phyloP scores from a whole-genome alignment of 441 rosid species.

The Oxalis stricta region DNA sequence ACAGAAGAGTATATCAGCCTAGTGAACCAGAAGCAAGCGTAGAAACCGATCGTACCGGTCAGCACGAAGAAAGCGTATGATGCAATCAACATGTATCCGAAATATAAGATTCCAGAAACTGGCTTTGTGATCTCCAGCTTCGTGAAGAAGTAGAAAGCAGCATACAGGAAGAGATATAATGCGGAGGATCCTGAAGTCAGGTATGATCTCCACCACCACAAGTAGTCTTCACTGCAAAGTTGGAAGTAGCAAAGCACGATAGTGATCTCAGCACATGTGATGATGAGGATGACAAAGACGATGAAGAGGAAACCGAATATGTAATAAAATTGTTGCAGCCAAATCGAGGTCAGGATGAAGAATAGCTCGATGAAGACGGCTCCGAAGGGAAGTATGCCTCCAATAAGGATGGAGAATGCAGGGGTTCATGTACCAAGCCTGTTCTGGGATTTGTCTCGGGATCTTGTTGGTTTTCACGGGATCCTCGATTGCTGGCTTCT shows the following conservation, averaged over 20 bases:
- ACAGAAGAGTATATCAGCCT: constrained; percentile 84
- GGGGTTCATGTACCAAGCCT: constrained; percentile 90
- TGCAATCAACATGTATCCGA: constrained; percentile 76
- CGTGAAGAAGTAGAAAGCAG: constrained; percentile 77
- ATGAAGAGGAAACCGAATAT: constrained; percentile 86
- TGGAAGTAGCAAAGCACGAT: constrained; percentile 90
- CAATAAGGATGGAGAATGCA: constrained; percentile 63
- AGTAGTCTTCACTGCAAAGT: constrained; percentile 84
- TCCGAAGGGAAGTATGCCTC: constrained; percentile 87
- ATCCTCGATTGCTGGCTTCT: constrained; percentile 52
- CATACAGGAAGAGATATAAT: constrained; percentile 71
- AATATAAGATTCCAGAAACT: constrained; percentile 69
- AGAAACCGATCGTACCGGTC: constrained; percentile 78
- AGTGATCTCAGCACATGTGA: constrained; percentile 89
- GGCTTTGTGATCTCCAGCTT: constrained; percentile 87
- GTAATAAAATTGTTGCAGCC: constrained; percentile 93
- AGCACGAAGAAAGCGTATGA: constrained; percentile 74
- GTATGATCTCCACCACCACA: constrained; percentile 98
- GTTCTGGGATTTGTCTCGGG: constrained; percentile 72
- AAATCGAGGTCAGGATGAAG: constrained; percentile 82
- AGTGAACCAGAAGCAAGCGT: constrained; percentile 87
- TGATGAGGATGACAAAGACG: constrained; percentile 59
- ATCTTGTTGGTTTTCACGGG: constrained; percentile 86
- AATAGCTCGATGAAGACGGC: constrained; percentile 86
- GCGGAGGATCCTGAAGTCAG: constrained; percentile 87